Base-by-base conservation (phyloP, 2,329 filamentous ascomycete species). In the Colletotrichum lentis region DNA sequence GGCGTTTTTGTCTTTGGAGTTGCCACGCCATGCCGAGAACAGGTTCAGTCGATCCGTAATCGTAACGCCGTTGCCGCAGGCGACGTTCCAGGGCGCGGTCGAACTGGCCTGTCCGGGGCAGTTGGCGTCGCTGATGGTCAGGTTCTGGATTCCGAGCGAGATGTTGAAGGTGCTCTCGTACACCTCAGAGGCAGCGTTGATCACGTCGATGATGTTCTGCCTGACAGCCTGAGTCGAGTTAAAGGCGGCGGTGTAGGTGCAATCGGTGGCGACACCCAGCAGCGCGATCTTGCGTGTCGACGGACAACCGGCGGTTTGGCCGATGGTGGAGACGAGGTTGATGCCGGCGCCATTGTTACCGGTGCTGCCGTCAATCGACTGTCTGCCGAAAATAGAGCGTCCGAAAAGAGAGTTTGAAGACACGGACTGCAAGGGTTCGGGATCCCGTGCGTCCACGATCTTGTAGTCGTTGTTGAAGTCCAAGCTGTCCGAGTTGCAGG, bases 91-190 rank as follows among this genome's bases (percentile, higher is more conserved):
- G 1, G 89, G 89, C 0, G 92, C 90, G 5, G 89, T 85, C 2
- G 86, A 76, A 11, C 89, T 84, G 6, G 91, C 81, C 0, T 88
- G 86, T 4, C 87, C 87, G 0, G 95, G 93, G 75, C 96, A 99
- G n/a, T 83, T 82, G 4, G 85, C 79, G 52, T 92, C 88, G 64
- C 88, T 92, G 69, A 97, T 87, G 37, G 93, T 91, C 61, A 99
- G 80, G 75, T 97, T 97, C 72, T 90, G 88, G 69, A 99, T 88
- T 50, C 94, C 96, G 43, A 99, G 88, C 0, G 94, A 95, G 73
- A 99, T 95, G 79, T 97, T 97, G 82, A 99, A 98, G 8, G 92
- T 92, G 73, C 85, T 88, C 78, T 99, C 96, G 76, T 96, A 99
- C 11, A 97, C 81, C 70, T 89, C 87, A 1, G 95, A 97, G 0